These are phyloP conservation scores for Metarhizium humberi DNA, from an alignment of 2,329 filamentous ascomycete genomes.

Conservation along the genomic window DNA sequence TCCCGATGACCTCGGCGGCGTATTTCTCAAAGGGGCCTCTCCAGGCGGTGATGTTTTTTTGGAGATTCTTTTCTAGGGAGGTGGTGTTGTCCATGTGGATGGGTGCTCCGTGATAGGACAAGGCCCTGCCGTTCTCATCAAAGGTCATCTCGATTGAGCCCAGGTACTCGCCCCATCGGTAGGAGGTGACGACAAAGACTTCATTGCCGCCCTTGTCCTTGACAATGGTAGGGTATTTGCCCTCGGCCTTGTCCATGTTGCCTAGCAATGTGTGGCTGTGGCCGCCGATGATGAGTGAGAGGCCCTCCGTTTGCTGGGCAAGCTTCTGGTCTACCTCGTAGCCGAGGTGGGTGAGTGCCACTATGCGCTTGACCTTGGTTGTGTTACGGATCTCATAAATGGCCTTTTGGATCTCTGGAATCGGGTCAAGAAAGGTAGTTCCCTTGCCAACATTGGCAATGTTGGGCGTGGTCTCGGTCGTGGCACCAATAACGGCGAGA, in stretches of 20 bases:
- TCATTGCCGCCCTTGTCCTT: slow-evolving; percentile 53
- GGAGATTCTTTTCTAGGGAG: slow-evolving; percentile 43
- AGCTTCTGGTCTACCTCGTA: slow-evolving; percentile 55
- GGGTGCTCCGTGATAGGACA: slow-evolving; percentile 54
- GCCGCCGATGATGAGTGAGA: slow-evolving; percentile 60
- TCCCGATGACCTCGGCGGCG: slow-evolving; percentile 29
- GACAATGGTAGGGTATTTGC: slow-evolving; percentile 55
- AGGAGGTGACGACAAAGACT: slow-evolving; percentile 59
- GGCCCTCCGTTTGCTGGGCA: slow-evolving; percentile 47
- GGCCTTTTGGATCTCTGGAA: slow-evolving; percentile 49
- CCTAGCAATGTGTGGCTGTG: slow-evolving; percentile 53
- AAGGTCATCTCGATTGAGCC: slow-evolving; percentile 60
- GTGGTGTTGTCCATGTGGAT: slow-evolving; percentile 56
- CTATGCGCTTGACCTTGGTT: slow-evolving; percentile 55
- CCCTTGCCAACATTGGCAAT: slow-evolving; percentile 49
- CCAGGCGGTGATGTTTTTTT: slow-evolving; percentile 50
- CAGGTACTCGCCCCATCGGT: slow-evolving; percentile 59
- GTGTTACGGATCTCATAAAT: slow-evolving; percentile 52
- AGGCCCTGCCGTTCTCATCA: slow-evolving; percentile 48
- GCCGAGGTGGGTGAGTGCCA: slow-evolving; percentile 58
- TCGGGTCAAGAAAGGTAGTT: slow-evolving; percentile 49
- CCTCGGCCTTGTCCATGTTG: slow-evolving; percentile 45
- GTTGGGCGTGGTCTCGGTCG: slow-evolving; percentile 25
- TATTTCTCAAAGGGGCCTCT: slow-evolving; percentile 51
- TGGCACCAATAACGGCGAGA: slow-evolving; percentile 55